Conservation (phyloP, 2,329 filamentous ascomycete genomes). For the Elsinoe fawcettii region DNA sequence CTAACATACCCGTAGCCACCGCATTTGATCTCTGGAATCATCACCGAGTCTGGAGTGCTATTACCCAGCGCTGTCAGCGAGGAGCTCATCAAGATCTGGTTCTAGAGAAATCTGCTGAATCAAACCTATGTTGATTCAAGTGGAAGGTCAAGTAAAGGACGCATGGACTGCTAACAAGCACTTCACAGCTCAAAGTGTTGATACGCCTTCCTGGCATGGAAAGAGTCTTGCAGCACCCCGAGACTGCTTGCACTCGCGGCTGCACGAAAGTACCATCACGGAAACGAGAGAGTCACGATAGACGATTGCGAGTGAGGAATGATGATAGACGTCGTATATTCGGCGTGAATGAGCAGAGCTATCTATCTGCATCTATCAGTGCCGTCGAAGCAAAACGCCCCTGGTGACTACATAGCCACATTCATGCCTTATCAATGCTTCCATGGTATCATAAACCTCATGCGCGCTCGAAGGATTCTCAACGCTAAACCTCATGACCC, state of each 20-base stretch:
- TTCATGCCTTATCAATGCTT: slow-evolving; percentile 6
- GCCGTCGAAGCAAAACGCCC: background rate
- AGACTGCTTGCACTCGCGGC: too few species aligned
- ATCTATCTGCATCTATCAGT: background rate
- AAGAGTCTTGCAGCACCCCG: too few species aligned
- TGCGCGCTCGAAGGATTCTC: background rate
- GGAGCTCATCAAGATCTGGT: slow-evolving; percentile 59
- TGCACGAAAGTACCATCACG: too few species aligned
- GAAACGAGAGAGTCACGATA: too few species aligned
- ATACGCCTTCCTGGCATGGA: too few species aligned
- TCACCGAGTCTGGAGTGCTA: slow-evolving; percentile 67
- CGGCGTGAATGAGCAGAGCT: background rate
- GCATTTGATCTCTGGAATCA: slow-evolving; percentile 61
- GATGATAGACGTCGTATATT: background rate
- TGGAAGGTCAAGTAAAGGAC: background rate
- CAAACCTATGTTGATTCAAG: background rate
- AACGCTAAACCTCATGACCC: background rate
- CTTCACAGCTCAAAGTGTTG: too few species aligned
- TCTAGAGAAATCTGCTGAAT: slow-evolving; percentile 21
- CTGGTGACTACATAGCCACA: background rate
- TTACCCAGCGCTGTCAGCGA: slow-evolving; percentile 63
- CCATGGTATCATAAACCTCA: slow-evolving; percentile 10
- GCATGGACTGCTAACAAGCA: too few species aligned
- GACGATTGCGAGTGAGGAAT: background rate
- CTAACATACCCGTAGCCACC: slow-evolving; percentile 48